Conservation (phyloP, 257 asterid species). For the Gardenia jasminoides region DNA sequence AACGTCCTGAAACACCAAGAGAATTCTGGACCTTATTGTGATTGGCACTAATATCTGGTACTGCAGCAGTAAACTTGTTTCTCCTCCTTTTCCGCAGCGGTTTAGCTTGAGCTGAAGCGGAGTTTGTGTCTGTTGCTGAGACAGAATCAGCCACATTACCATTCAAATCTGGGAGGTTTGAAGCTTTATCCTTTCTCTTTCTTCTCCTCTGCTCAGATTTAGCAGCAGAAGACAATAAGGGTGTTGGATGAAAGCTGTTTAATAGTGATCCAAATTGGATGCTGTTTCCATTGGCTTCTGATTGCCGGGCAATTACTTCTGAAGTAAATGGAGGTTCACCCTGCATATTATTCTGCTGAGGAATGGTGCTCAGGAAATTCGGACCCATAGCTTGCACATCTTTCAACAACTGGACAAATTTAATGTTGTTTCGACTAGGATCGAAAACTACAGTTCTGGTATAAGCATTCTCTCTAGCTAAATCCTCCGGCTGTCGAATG, state of each 20-base stretch:
- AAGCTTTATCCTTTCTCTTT: conserved; percentile 39
- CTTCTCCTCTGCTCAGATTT: conserved; percentile 37
- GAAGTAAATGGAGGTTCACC: conserved; percentile 17
- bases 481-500: conserved; percentile 22
- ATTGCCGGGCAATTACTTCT: conserved; percentile 19
- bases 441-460: conserved; percentile 13
- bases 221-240: conserved; percentile 17
- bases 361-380: conserved; percentile 19
- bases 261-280: conserved; percentile 23
- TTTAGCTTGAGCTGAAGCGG: conserved; percentile 24
- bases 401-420: conserved; percentile 27
- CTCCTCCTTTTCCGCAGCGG: conserved; percentile 33
- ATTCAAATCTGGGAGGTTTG: conserved; percentile 60
- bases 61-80: conserved; percentile 19
- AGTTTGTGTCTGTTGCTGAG: conserved; percentile 28
- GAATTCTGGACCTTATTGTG: conserved; percentile 4
- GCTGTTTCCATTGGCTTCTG: conserved; percentile 13
- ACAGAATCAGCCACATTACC: conserved; percentile 33
- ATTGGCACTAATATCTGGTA: conserved; percentile 14
- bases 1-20: conserved; percentile 17
- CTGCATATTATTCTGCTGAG: conserved; percentile 19
- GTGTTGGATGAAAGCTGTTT: conserved; percentile 22
- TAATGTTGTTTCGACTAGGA: conserved; percentile 18
- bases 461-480: conserved; percentile 1
- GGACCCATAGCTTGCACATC: conserved; percentile 21